Percentiles rank a stretch among this genome's conserved stretches.
Evolutionary conservation across 176 grass and related monocot species (phyloP).

Genomic region (Lolium perenne): DNA sequence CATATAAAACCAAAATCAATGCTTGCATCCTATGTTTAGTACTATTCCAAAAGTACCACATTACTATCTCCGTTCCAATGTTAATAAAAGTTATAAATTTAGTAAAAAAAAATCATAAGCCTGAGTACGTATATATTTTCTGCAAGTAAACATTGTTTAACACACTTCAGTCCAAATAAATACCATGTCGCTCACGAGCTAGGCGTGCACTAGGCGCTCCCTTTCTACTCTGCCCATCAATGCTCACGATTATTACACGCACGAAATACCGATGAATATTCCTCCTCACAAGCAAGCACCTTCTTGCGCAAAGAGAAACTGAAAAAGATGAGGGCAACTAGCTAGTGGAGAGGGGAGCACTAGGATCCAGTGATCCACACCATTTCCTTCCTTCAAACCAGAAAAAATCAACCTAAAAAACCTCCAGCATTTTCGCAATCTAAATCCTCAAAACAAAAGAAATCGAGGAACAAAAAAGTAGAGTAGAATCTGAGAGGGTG

Average conservation of each 20-base stretch:
- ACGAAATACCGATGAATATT: not conserved
- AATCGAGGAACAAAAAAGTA: not conserved
- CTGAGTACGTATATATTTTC: no score
- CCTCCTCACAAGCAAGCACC: not conserved
- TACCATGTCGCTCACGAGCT: not conserved
- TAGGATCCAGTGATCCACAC: slow-evolving; percentile 40
- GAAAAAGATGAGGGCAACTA: not conserved
- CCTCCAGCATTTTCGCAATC: not conserved
- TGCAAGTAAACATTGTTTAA: no score
- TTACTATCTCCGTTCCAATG: no score
- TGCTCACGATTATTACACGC: not conserved
- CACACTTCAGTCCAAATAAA: no score
- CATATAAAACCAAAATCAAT: no score
- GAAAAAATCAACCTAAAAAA: slow-evolving; percentile 32
- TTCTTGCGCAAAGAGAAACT: not conserved
- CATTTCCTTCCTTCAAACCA: slow-evolving; percentile 16
- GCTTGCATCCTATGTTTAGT: no score
- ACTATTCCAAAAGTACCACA: no score
- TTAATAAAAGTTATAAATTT: no score
- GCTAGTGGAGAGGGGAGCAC: slow-evolving; percentile 7
- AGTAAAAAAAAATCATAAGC: no score
- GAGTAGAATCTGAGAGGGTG: slow-evolving; percentile 1
- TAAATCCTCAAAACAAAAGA: not conserved
- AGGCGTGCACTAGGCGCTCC: not conserved
- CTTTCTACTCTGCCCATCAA: not conserved